Conservation (phyloP, 495 filamentous ascomycete genomes). For the Daldinia decipiens region DNA sequence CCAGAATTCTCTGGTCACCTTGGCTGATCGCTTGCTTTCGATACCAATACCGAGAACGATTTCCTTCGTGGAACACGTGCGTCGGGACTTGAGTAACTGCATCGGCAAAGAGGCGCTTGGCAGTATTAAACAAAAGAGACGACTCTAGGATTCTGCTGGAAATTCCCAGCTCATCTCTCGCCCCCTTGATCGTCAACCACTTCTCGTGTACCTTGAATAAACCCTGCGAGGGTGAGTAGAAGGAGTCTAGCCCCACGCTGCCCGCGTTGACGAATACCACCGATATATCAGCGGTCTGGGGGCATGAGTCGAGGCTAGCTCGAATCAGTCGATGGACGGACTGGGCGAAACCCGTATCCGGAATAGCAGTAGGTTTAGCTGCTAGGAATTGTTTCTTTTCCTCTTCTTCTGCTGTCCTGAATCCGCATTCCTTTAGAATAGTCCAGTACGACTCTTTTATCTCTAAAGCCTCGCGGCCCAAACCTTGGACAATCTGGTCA, state of each 20-base stretch:
- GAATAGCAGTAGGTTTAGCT: background rate
- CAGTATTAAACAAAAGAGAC: conserved; percentile 8
- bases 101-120: conserved; percentile 19
- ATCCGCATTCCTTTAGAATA: background rate
- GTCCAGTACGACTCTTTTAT: background rate
- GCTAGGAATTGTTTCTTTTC: background rate
- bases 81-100: conserved; percentile 5
- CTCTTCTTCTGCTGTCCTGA: background rate
- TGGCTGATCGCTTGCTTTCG: conserved; percentile 2
- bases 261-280: background rate
- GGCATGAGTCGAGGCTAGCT: background rate
- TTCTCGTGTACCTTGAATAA: conserved; percentile 32
- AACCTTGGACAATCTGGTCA: background rate
- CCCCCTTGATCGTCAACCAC: conserved; percentile 27
- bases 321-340: background rate
- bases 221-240: background rate
- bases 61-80: background rate
- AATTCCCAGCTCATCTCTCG: conserved; percentile 8
- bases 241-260: background rate
- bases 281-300: background rate
- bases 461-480: background rate
- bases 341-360: background rate
- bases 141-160: background rate
- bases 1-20: conserved; percentile 10
- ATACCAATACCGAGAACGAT: background rate